Base-by-base conservation (phyloP, 805 yeast species). In the Candida quercuum region DNA sequence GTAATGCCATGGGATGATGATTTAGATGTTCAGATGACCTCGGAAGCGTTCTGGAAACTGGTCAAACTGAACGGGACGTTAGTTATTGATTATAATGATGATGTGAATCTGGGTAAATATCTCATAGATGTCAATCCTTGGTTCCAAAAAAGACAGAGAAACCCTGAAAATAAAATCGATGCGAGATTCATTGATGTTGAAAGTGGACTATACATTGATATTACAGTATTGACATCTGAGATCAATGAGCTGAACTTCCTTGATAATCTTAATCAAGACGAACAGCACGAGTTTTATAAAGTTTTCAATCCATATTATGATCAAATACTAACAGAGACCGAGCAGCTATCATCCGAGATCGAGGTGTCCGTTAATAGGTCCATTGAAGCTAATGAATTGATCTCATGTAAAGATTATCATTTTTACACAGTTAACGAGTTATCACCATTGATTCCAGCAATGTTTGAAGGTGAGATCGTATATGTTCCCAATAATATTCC, bases 131-230 rank as follows among this genome's bases (percentile, higher is more conserved):
- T 43, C 4, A 45, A 45, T 30, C 47, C 72, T 7, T 69, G 68
- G 33, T 61, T 76, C 8, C 72, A 81, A 3, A 67, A 69, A 36
- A 63, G 88, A 51, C 59, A 54, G 1, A 64, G 66, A 3, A 78
- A 72, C 45, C 81, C 81, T 3, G 54, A 56, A 14, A 79, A 80
- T 51, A 77, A 77, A 47, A 80, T 81, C 31, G 85, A 80, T 57
- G 88, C 84, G 0, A 62, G 89, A 35, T 79, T 81, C 49, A 76
- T 82, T 42, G 87, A 81, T 54, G 62, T 78, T 14, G 85, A 78
- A 47, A 70, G 79, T 10, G 89, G 88, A 0, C 54, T 78, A 39
- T 82, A 78, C 49, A 76, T 82, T 34, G 89, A 82, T 54, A 76
- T 82, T 28, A 82, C 89, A 0, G 88, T 41, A 1, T 29, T 44